Evolutionary conservation across 371 early-diverging fungal genomes (phyloP).

Genomic region (Mortierella sp.): DNA sequence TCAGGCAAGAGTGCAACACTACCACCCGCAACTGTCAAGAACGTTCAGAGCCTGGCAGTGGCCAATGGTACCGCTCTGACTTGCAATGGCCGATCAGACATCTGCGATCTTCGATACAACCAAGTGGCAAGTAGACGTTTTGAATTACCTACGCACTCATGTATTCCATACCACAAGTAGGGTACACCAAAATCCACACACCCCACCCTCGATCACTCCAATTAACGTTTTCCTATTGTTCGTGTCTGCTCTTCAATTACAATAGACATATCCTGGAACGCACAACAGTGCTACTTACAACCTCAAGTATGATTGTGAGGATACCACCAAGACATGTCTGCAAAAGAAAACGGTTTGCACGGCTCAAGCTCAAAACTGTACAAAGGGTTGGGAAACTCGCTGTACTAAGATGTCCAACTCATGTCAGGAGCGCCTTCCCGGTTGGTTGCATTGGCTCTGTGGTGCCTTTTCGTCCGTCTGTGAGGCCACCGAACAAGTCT

Average conservation of each 20-base stretch:
- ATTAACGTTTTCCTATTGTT: too few species aligned
- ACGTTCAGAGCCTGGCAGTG: conserved; percentile 14
- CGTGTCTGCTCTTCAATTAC: not conserved
- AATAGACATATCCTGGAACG: conserved; percentile 54
- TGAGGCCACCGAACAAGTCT: conserved; percentile 43
- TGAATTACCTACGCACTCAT: not conserved
- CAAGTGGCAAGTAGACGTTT: conserved; percentile 38
- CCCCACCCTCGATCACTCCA: not conserved
- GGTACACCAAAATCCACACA: not conserved
- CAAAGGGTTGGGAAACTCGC: conserved; percentile 31
- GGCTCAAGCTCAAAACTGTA: conserved; percentile 42
- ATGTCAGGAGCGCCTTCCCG: conserved; percentile 35
- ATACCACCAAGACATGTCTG: conserved; percentile 31
- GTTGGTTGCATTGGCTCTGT: conserved; percentile 52
- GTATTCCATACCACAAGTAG: not conserved
- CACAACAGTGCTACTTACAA: conserved; percentile 55
- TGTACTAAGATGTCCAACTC: conserved; percentile 45
- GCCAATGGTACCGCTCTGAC: conserved; percentile 35
- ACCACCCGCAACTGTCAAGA: too few species aligned
- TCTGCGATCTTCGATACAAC: conserved; percentile 48
- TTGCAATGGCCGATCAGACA: conserved; percentile 43
- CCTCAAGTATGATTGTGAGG: conserved; percentile 47
- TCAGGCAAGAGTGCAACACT: too few species aligned
- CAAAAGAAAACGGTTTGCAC: conserved; percentile 33
- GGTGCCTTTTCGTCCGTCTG: conserved; percentile 45